Base-by-base conservation (phyloP, 73 alveolate genomes). In the Paramecium pentaurelia region DNA sequence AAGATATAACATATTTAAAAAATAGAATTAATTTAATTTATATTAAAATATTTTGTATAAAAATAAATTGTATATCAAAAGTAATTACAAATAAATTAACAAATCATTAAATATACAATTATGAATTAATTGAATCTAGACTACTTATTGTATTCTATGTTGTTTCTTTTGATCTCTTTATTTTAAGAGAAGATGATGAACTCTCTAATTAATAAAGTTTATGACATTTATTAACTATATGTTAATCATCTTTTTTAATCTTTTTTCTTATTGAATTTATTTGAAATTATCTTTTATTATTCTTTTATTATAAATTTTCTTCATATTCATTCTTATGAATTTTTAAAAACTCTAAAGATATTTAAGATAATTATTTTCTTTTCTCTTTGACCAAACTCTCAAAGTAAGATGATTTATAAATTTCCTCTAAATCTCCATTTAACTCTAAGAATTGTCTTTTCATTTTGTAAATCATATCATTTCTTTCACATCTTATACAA, bases 161-260 rank as follows among this genome's bases (percentile, higher is more conserved):
- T 54, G 70, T n/a, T 75, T 75, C 88, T 75, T 40, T 75, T n/a
- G 37, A 32, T 37, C 68, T 75, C 20, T 75, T 75, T 34, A 75
- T 37, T 37, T 75, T 75, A 6, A 37, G 37, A 14, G 58, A 37
- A 34, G 58, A 37, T 37, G 88, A 37, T 32, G 60, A 75, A 38
- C 88, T 75, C 28, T 75, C 88, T 30, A 34, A 11, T 22, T 40
- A 22, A 38, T 45, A 32, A 3, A 37, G 14, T 75, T 75, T 40
- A 34, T 75, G 60, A 32, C 47, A 32, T 68, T 36, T 36, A 40
- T 54, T 68, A 25, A 32, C 12, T 34, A 32, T 27, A 11, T 25
- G 45, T 14, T 25, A 68, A 34, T 68, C 51, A 27, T 68, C 40
- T 27, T 68, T 68, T 68, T 34, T 68, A 34, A 68, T 68, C 47